Evolutionary conservation across 495 filamentous ascomycete species (phyloP).

Genomic region (Aspergillus saccharolyticus): DNA sequence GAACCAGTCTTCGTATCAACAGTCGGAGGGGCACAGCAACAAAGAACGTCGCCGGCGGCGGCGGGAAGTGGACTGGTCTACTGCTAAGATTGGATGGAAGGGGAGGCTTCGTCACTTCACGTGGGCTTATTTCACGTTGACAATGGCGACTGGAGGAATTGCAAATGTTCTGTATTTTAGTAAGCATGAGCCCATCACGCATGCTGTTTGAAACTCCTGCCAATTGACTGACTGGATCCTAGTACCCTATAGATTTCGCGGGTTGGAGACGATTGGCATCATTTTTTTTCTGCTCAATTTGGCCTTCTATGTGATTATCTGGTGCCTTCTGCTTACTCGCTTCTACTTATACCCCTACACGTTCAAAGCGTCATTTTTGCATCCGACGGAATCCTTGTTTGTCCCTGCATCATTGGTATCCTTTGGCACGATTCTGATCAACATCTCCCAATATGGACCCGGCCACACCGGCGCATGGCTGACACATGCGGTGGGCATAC

Average conservation of each 20-base stretch:
- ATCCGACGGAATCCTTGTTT: slow-evolving; percentile 78
- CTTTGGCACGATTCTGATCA: slow-evolving; percentile 72
- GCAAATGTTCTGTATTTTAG: slow-evolving; percentile 70
- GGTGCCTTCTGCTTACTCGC: slow-evolving; percentile 59
- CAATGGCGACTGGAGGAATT: slow-evolving; percentile 80
- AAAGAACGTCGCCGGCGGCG: background rate
- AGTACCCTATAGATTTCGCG: slow-evolving; percentile 67
- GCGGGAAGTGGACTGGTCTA: slow-evolving; percentile 9
- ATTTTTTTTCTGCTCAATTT: slow-evolving; percentile 75
- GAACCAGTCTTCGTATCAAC: slow-evolving; percentile 20
- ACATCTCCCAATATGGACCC: slow-evolving; percentile 73
- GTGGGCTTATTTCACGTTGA: slow-evolving; percentile 71
- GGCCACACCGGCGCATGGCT: slow-evolving; percentile 65
- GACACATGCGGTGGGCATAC: slow-evolving; percentile 50
- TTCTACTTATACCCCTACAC: slow-evolving; percentile 69
- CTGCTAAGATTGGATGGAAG: slow-evolving; percentile 35
- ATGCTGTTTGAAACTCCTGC: background rate
- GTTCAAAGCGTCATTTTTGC: slow-evolving; percentile 65
- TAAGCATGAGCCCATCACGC: slow-evolving; percentile 26
- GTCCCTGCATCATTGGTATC: slow-evolving; percentile 67
- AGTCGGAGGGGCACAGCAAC: slow-evolving; percentile 7
- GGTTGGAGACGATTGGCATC: slow-evolving; percentile 66
- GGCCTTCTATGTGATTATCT: slow-evolving; percentile 64
- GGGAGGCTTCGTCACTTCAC: slow-evolving; percentile 48
- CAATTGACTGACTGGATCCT: slow-evolving; percentile 10